These are phyloP conservation scores for Euphrasia arctica DNA, from an alignment of 305 asterid genomes.

Conservation along the genomic window DNA sequence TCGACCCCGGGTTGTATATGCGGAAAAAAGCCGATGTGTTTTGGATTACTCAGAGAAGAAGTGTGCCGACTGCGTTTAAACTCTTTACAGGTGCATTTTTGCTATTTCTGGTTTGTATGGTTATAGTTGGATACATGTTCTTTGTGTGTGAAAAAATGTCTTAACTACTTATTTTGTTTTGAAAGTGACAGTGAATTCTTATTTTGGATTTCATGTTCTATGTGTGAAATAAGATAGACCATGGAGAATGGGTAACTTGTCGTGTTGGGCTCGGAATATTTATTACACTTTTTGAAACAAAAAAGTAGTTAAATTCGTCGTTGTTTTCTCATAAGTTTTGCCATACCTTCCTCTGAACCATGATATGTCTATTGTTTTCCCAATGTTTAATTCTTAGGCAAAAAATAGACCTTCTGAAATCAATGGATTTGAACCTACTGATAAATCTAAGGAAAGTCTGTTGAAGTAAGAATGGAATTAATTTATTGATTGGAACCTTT, in stretches of 20 bases:
- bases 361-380: background rate
- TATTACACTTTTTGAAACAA: conserved; percentile 8
- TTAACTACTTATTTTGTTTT: conserved; percentile 18
- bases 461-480: background rate
- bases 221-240: conserved; percentile 17
- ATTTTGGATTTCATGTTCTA: background rate
- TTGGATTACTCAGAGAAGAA: conserved; percentile 97
- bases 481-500: background rate
- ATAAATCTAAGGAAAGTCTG: background rate
- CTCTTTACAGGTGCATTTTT: conserved; percentile 76
- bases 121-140: conserved; percentile 20
- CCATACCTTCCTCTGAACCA: background rate
- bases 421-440: background rate
- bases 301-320: conserved; percentile 5
- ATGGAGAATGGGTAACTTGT: conserved; percentile 28
- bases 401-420: background rate
- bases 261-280: conserved; percentile 19
- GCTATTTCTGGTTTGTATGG: conserved; percentile 13
- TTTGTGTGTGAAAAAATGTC: conserved; percentile 1
- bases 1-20: conserved; percentile 96
- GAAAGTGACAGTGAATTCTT: conserved; percentile 23
- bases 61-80: conserved; percentile 97
- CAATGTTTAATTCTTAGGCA: background rate
- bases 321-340: conserved; percentile 1
- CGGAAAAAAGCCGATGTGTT: conserved; percentile 85